Evolutionary conservation across 768 basidiomycete species (phyloP), one percentile per base, ranked within the genome.

Genomic region (Boletus subparvulus): DNA sequence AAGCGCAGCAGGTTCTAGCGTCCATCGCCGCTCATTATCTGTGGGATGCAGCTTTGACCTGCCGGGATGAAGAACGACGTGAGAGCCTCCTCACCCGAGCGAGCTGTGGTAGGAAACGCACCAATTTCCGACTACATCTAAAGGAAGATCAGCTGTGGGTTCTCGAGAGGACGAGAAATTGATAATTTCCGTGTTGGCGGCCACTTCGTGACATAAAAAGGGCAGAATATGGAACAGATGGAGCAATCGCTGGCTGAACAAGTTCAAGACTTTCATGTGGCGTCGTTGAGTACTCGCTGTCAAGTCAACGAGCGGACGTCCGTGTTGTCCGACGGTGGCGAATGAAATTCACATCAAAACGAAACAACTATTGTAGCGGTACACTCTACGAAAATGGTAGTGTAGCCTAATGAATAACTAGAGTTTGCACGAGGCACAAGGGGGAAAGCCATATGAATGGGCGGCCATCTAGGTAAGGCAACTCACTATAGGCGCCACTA

Each of bases 181-280:
- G 67, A 84, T 69, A 62, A 88, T 86, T 72, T 88, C 85, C 36
- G 86, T 88, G 69, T 88, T 86, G 21, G 79, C 84, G 49, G 71
- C 61, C 33, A 60, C 73, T 39, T 52, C 46, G 56, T 72, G 68
- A 61, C 63, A 69, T 59, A 65, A 58, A 43, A 66, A 48, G 47
- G 33, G 57, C 2, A 71, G 43, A 33, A 60, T 26, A 51, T 21
- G 43, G 28, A 54, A 43, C 32, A 62, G 58, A 56, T 50, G 48
- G 40, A 61, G 54, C 30, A 61, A 57, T 59, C 55, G 61, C 43
- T 39, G 54, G 52, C 30, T 28, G 52, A 49, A 39, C 59, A 10
- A 51, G 54, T 47, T 45, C 45, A 52, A 36, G 49, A 40, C 33
- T 14, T 55, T 67, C 63, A 67, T 63, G 50, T 65, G 61, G 46